These are phyloP conservation scores for Triticum timopheevii DNA, from an alignment of 176 grass and related monocot genomes.

Conservation along the genomic window DNA sequence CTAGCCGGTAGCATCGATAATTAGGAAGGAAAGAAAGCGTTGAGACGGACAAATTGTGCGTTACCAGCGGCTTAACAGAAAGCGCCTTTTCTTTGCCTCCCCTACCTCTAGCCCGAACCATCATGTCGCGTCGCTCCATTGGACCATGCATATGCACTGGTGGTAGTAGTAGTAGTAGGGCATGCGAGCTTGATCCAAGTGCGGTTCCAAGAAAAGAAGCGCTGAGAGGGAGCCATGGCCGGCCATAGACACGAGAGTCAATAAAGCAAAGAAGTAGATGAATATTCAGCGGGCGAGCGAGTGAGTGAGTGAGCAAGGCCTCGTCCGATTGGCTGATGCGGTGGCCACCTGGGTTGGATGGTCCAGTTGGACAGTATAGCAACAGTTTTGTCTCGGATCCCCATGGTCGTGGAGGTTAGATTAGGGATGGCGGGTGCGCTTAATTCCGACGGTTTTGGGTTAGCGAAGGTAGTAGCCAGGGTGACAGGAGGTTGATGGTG, in stretches of 20 bases:
- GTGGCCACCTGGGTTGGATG: neutral
- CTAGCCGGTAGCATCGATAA: slow-evolving; percentile 8
- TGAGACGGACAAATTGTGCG: slow-evolving; percentile 31
- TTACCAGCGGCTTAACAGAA: slow-evolving; percentile 40
- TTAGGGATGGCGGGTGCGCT: neutral
- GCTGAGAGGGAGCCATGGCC: slow-evolving; percentile 13
- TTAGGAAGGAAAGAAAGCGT: neutral
- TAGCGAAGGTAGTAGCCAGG: neutral
- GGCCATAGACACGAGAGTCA: neutral
- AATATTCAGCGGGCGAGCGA: neutral
- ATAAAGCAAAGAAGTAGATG: slow-evolving; percentile 6
- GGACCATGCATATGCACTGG: neutral
- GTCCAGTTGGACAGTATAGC: neutral
- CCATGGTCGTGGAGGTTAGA: neutral
- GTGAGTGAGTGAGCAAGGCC: neutral
- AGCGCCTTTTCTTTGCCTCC: neutral
- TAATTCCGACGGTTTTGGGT: neutral
- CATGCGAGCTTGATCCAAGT: neutral
- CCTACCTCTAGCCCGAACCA: slow-evolving; percentile 6
- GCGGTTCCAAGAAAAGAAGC: slow-evolving; percentile 49
- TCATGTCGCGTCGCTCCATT: slow-evolving; percentile 22
- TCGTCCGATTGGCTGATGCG: neutral
- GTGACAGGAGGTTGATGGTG: neutral
- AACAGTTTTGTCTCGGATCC: neutral
- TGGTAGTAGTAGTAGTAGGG: neutral